Evolutionary conservation across 805 yeast species (phyloP).

Genomic region (Wickerhamomyces bovis): DNA sequence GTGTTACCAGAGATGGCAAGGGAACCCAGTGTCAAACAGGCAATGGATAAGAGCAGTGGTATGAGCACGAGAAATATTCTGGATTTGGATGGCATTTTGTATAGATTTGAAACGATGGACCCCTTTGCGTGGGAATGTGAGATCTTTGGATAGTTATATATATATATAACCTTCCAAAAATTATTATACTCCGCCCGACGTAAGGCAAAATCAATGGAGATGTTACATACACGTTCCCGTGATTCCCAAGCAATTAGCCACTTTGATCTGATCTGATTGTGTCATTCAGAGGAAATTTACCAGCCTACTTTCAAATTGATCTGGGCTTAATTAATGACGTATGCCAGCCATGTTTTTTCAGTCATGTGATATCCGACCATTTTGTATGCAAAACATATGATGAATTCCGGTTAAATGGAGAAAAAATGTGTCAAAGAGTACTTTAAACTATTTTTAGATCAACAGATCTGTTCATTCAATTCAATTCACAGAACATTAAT

Average conservation of each 20-base stretch:
- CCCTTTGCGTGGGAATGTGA: too few relatives aligned
- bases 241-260: not conserved
- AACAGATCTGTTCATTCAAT: too few relatives aligned
- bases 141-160: too few relatives aligned
- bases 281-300: not conserved
- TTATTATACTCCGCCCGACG: too few relatives aligned
- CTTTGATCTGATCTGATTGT: not conserved
- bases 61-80: constrained; percentile 22
- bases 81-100: constrained; percentile 20
- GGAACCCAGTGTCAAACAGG: constrained; percentile 40
- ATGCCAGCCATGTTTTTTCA: not conserved
- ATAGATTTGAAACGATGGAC: too few relatives aligned
- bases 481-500: too few relatives aligned
- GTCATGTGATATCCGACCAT: not conserved
- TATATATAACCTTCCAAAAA: too few relatives aligned
- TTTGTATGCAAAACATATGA: not conserved
- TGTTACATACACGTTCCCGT: too few relatives aligned
- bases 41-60: constrained; percentile 30
- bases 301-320: not conserved
- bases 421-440: not conserved
- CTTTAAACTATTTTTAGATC: not conserved
- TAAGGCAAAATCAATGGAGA: too few relatives aligned
- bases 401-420: not conserved
- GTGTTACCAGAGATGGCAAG: constrained; percentile 48
- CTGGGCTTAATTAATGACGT: not conserved